phyloP scores from a whole-genome alignment of 352 stramenopile species.

The Globisporangium okanoganense region DNA sequence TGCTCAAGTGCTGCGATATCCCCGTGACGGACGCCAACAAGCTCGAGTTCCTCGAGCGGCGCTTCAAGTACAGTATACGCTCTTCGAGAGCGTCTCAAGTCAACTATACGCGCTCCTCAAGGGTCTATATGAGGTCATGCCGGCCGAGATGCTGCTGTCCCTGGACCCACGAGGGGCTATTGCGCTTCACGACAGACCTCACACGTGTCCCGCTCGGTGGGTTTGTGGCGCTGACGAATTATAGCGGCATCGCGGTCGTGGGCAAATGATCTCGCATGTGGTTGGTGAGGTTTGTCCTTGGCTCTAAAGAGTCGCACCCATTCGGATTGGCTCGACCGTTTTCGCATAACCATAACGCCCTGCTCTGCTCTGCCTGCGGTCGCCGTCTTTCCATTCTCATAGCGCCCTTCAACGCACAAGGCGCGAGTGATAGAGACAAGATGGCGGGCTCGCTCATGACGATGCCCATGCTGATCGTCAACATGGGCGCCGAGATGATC shows the following conservation, averaged over 20 bases:
- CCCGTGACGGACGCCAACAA: conserved; percentile 92
- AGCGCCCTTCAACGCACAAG: background rate
- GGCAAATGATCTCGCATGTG: background rate
- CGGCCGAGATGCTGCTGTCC: conserved; percentile 85
- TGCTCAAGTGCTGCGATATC: conserved; percentile 37
- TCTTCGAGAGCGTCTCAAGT: conserved; percentile 82
- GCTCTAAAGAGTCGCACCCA: too few species aligned
- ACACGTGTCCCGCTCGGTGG: conserved; percentile 11
- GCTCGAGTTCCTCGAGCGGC: conserved; percentile 81
- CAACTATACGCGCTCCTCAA: conserved; percentile 80
- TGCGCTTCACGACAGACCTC: conserved; percentile 12
- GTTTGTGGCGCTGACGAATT: conserved; percentile 7
- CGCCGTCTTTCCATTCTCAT: background rate
- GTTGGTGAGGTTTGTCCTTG: too few species aligned
- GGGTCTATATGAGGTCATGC: conserved; percentile 93
- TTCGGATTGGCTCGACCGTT: too few species aligned
- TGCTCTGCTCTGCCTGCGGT: too few species aligned
- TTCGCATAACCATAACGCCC: too few species aligned
- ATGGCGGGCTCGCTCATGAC: conserved; percentile 74
- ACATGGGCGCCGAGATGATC: conserved; percentile 94
- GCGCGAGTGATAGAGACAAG: background rate
- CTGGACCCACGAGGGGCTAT: conserved; percentile 95
- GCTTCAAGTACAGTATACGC: conserved; percentile 87
- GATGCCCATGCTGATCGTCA: conserved; percentile 92
- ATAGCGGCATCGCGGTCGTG: conserved; percentile 1